Base-by-base conservation (phyloP, 768 basidiomycete genomes). In the Pleurotus djamor region DNA sequence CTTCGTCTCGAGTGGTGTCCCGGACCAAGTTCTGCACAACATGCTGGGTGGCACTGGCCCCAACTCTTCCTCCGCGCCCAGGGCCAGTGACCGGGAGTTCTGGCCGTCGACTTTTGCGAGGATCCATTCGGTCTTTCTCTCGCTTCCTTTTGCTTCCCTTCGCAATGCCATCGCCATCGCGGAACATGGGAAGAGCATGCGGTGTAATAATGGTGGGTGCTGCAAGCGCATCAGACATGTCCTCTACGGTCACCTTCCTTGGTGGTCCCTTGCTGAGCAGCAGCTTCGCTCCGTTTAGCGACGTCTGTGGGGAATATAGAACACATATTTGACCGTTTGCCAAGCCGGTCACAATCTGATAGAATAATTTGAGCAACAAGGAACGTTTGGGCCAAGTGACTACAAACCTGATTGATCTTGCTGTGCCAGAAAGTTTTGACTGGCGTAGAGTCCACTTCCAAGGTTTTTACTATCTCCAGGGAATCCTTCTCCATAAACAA, bases 1-100 rank as follows among this genome's bases (percentile, higher is more conserved):
- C 96, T 75, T 96, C 89, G 76, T 94, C 93, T 66, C 94, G 77
- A 45, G 91, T 91, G 62, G 88, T 91, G 70, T 96, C 93, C 68
- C 92, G 83, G 63, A 98, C 94, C 71, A 98, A 75, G 69, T 94
- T 91, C 74, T 97, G 95, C 54, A 98, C 95, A 64, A 98, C 85
- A 70, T 98, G 95, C 66, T 98, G 96, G 52, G 94, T 98, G 14
- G 96, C 96, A 76, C 94, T 96, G 36, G 94, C 94, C 43, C 97
- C 97, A 43, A 99, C 92, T 43, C 97, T 79, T 56, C 97, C 97
- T 17, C 97, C 97, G 67, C 83, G 84, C 57, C 97, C 97, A 10
- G 94, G 95, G 10, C 97, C 97, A 62, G 82, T 89, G 57, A 99
- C 87, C 32, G 97, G 97, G 67, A 96, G 79, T 69, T 94, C 93